A percentile compares a stretch with the other conserved stretches of the same genome.
phyloP scores from a whole-genome alignment of 2,329 filamentous ascomycete species.

The Ophiostoma tasmaniense region DNA sequence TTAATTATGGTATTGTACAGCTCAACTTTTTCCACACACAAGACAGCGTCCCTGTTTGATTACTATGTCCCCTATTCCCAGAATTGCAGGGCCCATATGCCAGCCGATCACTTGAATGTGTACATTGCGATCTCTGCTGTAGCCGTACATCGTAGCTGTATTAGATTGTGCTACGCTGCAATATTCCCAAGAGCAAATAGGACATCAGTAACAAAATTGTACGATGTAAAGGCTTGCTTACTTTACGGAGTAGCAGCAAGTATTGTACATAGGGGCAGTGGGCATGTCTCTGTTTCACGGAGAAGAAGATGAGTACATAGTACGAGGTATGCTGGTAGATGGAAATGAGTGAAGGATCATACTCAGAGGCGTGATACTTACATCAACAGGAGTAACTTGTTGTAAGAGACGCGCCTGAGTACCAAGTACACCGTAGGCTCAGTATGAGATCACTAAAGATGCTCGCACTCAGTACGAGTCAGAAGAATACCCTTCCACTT shows the following conservation, averaged over 20 bases:
- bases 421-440: too few species aligned
- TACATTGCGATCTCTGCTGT: background rate
- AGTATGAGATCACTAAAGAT: background rate
- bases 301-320: too few species aligned
- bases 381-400: background rate
- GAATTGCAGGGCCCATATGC: background rate
- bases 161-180: too few species aligned
- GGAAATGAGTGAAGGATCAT: background rate
- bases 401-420: background rate
- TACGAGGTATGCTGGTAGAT: too few species aligned
- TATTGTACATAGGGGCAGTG: background rate
- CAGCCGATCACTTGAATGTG: background rate
- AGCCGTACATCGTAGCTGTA: too few species aligned
- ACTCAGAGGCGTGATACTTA: background rate
- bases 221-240: too few species aligned
- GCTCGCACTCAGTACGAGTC: too few species aligned
- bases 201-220: too few species aligned
- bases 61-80: background rate
- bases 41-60: background rate
- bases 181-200: too few species aligned
- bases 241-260: background rate
- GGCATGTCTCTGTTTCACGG: background rate
- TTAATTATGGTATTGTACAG: background rate
- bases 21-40: background rate
- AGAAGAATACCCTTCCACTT: too few species aligned